These are phyloP conservation scores for Lasiosphaeris hirsuta DNA, from an alignment of 495 filamentous ascomycete genomes.

Conservation along the genomic window DNA sequence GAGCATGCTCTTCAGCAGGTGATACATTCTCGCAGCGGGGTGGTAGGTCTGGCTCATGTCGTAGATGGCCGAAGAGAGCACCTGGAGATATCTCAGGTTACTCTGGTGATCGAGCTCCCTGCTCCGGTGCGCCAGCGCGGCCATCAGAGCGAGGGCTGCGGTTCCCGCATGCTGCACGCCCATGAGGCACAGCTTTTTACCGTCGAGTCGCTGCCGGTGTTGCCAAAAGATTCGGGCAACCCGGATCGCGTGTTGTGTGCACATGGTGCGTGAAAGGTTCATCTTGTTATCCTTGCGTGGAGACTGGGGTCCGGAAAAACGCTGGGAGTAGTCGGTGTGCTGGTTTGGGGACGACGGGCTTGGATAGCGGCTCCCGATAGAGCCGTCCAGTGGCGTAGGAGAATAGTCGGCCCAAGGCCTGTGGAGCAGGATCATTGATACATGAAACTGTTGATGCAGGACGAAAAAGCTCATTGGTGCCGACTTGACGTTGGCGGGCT, in stretches of 20 bases:
- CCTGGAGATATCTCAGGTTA: slow-evolving; percentile 36
- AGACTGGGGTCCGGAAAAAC: neutral
- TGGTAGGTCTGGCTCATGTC: slow-evolving; percentile 42
- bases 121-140: slow-evolving; percentile 41
- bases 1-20: slow-evolving; percentile 33
- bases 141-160: slow-evolving; percentile 50
- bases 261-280: slow-evolving; percentile 43
- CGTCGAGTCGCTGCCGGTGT: slow-evolving; percentile 48
- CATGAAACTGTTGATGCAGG: slow-evolving; percentile 52
- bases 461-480: slow-evolving; percentile 52
- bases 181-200: slow-evolving; percentile 40
- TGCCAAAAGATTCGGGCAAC: slow-evolving; percentile 51
- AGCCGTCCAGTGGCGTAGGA: slow-evolving; percentile 28
- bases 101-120: slow-evolving; percentile 31
- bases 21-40: slow-evolving; percentile 34
- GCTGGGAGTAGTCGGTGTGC: neutral
- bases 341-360: slow-evolving; percentile 1
- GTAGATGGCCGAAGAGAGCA: slow-evolving; percentile 38
- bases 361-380: slow-evolving; percentile 2
- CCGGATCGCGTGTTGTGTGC: slow-evolving; percentile 50
- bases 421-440: slow-evolving; percentile 48
- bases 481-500: slow-evolving; percentile 43
- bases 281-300: slow-evolving; percentile 35
- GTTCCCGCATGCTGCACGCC: slow-evolving; percentile 52
- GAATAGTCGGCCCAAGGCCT: slow-evolving; percentile 48